phyloP scores from a whole-genome alignment of 192 early-diverging fungal genomes.

The Diversispora epigaea region DNA sequence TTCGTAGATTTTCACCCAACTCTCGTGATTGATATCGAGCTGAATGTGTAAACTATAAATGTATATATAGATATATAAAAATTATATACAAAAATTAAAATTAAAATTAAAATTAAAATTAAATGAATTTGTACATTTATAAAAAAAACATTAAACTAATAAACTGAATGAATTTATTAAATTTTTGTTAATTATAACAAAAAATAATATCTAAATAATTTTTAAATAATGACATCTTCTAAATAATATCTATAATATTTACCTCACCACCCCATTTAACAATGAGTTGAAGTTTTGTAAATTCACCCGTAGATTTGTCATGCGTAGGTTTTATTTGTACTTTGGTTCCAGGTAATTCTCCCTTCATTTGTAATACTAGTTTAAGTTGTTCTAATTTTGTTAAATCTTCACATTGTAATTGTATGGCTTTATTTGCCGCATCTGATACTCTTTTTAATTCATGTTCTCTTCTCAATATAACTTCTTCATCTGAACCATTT shows the following conservation, averaged over 20 bases:
- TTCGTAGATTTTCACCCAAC: slow-evolving; percentile 87
- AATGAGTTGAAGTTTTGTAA: slow-evolving; percentile 82
- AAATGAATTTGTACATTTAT: background rate
- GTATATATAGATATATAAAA: slow-evolving; percentile 23
- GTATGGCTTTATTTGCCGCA: slow-evolving; percentile 58
- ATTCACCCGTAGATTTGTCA: slow-evolving; percentile 51
- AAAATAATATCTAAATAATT: too few relatives aligned
- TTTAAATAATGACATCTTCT: too few relatives aligned
- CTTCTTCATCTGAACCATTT: slow-evolving; percentile 66
- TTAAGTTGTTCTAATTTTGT: slow-evolving; percentile 63
- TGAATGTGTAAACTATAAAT: slow-evolving; percentile 82
- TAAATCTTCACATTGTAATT: slow-evolving; percentile 54
- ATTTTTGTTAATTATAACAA: too few relatives aligned
- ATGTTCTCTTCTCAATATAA: slow-evolving; percentile 73
- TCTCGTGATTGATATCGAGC: slow-evolving; percentile 88
- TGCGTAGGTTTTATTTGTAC: slow-evolving; percentile 85
- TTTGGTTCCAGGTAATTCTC: slow-evolving; percentile 83
- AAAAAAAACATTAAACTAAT: too few relatives aligned
- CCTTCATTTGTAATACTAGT: slow-evolving; percentile 78
- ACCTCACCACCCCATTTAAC: slow-evolving; percentile 96
- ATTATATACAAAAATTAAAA: background rate
- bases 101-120: background rate
- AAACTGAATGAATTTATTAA: too few relatives aligned
- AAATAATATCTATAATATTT: background rate
- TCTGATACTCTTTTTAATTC: slow-evolving; percentile 65